phyloP scores from a whole-genome alignment of 78 protist genomes.

The Dictyostelium intermedium region DNA sequence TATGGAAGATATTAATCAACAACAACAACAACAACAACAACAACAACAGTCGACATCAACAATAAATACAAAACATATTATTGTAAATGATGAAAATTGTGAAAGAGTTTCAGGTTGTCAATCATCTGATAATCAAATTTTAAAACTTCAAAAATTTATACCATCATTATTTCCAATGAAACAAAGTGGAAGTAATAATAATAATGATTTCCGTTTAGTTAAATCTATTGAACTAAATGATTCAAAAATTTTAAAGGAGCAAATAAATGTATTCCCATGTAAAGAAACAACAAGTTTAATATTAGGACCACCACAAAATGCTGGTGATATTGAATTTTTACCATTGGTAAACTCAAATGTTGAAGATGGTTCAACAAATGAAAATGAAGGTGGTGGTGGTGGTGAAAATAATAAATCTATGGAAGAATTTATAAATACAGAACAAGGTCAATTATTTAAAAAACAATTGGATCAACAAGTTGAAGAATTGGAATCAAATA shows the following conservation, averaged over 20 bases:
- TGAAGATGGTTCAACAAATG: background rate
- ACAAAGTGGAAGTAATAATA: background rate
- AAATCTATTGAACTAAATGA: background rate
- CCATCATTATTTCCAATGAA: slow-evolving; percentile 13
- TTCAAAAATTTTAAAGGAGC: background rate
- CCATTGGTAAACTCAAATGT: background rate
- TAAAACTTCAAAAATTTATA: background rate
- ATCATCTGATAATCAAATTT: background rate
- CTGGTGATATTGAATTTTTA: slow-evolving; percentile 13
- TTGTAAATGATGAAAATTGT: slow-evolving; percentile 34
- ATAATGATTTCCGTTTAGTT: background rate
- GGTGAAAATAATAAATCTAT: background rate
- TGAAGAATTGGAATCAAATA: background rate
- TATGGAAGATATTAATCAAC: slow-evolving; percentile 11
- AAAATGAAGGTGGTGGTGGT: background rate
- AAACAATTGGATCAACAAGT: background rate
- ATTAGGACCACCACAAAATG: slow-evolving; percentile 31
- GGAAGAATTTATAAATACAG: background rate
- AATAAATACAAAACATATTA: slow-evolving; percentile 2
- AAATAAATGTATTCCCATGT: slow-evolving; percentile 6
- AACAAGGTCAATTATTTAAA: background rate
- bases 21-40: background rate
- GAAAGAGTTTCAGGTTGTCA: slow-evolving; percentile 14
- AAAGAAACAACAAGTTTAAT: background rate
- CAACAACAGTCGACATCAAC: too few relatives aligned